phyloP scores from a whole-genome alignment of 2,329 filamentous ascomycete genomes.

The Pseudocercospora eumusae region DNA sequence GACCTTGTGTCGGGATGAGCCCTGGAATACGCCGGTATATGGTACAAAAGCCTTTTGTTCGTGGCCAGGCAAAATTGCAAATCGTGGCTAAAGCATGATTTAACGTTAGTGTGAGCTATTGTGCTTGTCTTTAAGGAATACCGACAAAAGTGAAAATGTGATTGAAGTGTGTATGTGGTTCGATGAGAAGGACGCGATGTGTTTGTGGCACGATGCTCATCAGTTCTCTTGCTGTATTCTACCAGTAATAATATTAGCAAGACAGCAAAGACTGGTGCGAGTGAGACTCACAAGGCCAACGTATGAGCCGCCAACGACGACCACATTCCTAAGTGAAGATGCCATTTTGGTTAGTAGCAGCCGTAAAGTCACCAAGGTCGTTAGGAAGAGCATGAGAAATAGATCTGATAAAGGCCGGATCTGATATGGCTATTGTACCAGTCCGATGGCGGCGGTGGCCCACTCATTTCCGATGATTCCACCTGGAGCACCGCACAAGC shows the following conservation, averaged over 20 bases:
- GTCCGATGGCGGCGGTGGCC: constrained; percentile 2
- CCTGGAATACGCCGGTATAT: constrained; percentile 24
- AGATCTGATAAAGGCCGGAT: background rate
- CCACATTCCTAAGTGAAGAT: constrained; percentile 25
- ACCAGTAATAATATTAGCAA: background rate
- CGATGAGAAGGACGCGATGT: constrained; percentile 27
- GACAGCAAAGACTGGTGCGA: too few species aligned
- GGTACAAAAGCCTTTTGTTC: constrained; percentile 31
- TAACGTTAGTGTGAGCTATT: constrained; percentile 5
- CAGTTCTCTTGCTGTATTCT: constrained; percentile 25
- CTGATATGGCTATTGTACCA: background rate
- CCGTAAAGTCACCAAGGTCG: background rate
- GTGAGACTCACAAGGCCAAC: constrained; percentile 23
- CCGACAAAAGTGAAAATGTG: constrained; percentile 30
- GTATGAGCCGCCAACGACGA: constrained; percentile 29
- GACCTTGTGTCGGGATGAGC: constrained; percentile 17
- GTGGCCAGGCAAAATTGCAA: constrained; percentile 27
- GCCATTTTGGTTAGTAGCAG: constrained; percentile 11
- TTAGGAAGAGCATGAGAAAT: background rate
- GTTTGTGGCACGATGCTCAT: constrained; percentile 24
- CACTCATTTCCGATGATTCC: background rate
- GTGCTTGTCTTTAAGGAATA: background rate
- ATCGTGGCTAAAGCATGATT: constrained; percentile 21
- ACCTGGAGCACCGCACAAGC: background rate
- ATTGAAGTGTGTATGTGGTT: constrained; percentile 29